phyloP scores from a whole-genome alignment of 2,329 filamentous ascomycete genomes.

The Ophiostoma sp. region DNA sequence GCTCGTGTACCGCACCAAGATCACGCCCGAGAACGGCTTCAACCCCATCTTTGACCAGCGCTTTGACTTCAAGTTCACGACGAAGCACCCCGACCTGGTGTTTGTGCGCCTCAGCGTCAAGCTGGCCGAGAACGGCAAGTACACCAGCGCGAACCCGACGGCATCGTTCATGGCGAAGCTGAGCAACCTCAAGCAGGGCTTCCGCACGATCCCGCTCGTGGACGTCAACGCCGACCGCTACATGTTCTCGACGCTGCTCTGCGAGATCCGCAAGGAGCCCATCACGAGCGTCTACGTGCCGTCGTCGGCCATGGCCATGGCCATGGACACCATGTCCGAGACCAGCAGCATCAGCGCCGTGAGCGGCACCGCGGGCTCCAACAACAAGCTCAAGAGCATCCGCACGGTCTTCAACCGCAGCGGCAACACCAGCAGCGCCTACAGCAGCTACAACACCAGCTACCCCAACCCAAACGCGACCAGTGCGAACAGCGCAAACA shows the following conservation, averaged over 20 bases:
- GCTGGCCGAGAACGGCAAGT: slow-evolving; percentile 71
- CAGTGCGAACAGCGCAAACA: background rate
- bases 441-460: background rate
- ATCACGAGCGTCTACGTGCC: slow-evolving; percentile 52
- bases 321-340: slow-evolving; percentile 34
- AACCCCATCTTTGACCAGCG: slow-evolving; percentile 81
- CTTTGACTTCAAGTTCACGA: slow-evolving; percentile 76
- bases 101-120: slow-evolving; percentile 92
- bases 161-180: slow-evolving; percentile 93
- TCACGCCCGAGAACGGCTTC: slow-evolving; percentile 84
- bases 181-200: slow-evolving; percentile 81
- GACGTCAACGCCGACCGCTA: slow-evolving; percentile 88
- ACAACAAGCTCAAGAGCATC: slow-evolving; percentile 46
- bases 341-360: background rate
- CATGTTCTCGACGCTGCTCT: slow-evolving; percentile 90
- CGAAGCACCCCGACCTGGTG: slow-evolving; percentile 89
- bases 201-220: slow-evolving; percentile 83
- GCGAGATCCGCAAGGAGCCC: slow-evolving; percentile 66
- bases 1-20: slow-evolving; percentile 60
- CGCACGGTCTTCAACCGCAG: slow-evolving; percentile 49
- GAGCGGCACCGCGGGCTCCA: slow-evolving; percentile 29
- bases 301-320: slow-evolving; percentile 32
- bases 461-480: background rate
- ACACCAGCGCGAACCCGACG: slow-evolving; percentile 57
- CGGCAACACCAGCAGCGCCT: slow-evolving; percentile 32